These are phyloP conservation scores for Fusarium proliferatum DNA, from an alignment of 2,329 filamentous ascomycete species.

Conservation along the genomic window DNA sequence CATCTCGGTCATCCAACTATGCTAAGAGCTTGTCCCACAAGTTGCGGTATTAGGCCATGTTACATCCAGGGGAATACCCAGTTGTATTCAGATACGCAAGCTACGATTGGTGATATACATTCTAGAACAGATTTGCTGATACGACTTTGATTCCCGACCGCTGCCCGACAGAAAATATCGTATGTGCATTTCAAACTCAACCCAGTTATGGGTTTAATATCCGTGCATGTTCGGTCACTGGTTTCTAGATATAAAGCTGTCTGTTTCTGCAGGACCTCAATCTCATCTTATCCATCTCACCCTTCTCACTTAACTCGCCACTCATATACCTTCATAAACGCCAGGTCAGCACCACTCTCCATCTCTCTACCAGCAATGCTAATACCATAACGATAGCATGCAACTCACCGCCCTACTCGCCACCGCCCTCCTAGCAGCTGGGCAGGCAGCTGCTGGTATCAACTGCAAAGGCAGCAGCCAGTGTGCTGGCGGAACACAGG, in stretches of 20 bases:
- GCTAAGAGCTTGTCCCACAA: not conserved
- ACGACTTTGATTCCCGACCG: not conserved
- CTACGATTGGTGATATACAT: not conserved
- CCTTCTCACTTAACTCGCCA: rapidly evolving
- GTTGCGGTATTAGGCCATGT: not conserved
- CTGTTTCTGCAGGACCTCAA: too few species aligned
- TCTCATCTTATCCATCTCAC: not conserved
- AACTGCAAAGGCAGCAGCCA: not conserved
- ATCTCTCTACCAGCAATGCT: rapidly evolving
- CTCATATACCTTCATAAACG: rapidly evolving
- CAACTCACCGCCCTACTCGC: not conserved
- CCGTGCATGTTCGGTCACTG: rapidly evolving
- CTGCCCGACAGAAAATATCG: not conserved
- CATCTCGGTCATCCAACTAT: not conserved
- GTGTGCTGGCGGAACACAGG: not conserved
- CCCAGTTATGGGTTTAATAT: not conserved
- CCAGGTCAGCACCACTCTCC: not conserved
- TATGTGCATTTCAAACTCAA: not conserved
- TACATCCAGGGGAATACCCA: not conserved
- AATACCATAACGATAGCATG: not conserved
- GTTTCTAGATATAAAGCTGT: not conserved
- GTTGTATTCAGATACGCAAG: not conserved
- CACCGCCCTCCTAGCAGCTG: not conserved
- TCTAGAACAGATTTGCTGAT: not conserved
- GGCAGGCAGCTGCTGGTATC: not conserved